Base-by-base conservation (phyloP, 169 alveolate genomes). In the Eimeria acervulina region DNA sequence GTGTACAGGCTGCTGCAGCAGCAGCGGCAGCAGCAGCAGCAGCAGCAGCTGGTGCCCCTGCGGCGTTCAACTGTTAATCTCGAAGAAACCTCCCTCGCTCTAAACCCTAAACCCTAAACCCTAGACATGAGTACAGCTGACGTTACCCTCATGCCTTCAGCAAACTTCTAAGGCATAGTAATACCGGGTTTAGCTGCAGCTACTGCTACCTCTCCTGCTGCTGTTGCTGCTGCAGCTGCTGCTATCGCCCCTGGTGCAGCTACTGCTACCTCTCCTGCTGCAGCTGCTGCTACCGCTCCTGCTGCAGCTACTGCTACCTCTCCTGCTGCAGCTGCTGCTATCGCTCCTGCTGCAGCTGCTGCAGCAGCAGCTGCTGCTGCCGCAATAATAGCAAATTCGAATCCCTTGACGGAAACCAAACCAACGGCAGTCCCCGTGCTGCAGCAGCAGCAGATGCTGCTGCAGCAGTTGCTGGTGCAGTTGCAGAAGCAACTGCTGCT, bases 21-120 rank as follows among this genome's bases (percentile, higher is more conserved):
- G 87, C 87, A 36, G 59, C 87, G 31, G 59, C 87, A 76, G 55
- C 61, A 76, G 87, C 87, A 76, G 55, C 61, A 76, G 87, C 87
- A 76, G 55, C 87, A 76, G 87, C 87, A 76, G 87, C 87, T 76
- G 59, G 87, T 21, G 31, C 61, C 87, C 23, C 13, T 40, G 38
- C 10, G 87, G 2, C 44, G 87, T 13, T 5, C 33, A 76, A 33
- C 47, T 10, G 87, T 76, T n/a, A 76, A 33, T 12, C 87, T 76
- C 28, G 87, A 76, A 21, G 87, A 33, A 76, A 42, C 38, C 52
- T 1, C 87, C 17, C 87, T 76, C 23, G 52, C 52, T 38, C 44
- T 76, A 76, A 76, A 38, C 47, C 55, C n/a, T 76, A 76, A 40
- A 76, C 87, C 80, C 42, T 68, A 68, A 68, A 68, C 72, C 72